These are phyloP conservation scores for Heimioporus retisporus DNA, from an alignment of 1,284 basidiomycete species.

Conservation along the genomic window DNA sequence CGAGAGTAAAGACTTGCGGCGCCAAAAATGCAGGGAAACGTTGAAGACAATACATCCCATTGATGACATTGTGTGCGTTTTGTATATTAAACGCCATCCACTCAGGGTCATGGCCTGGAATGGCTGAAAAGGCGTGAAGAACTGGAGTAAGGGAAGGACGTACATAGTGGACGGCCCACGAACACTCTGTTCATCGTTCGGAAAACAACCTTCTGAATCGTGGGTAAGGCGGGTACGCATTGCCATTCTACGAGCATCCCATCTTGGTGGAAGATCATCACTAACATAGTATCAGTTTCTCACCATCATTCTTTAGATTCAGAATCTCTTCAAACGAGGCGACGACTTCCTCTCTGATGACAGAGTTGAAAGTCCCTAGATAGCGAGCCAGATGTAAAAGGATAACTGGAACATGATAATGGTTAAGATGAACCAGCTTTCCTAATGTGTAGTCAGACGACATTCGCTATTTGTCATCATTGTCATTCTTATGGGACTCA, in stretches of 20 bases:
- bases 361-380: slow-evolving; percentile 33
- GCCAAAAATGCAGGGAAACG: slow-evolving; percentile 50
- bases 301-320: slow-evolving; percentile 27
- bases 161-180: slow-evolving; percentile 55
- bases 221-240: slow-evolving; percentile 28
- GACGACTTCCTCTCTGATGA: slow-evolving; percentile 46
- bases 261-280: neutral
- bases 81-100: slow-evolving; percentile 48
- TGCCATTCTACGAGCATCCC: slow-evolving; percentile 41
- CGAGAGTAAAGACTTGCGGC: slow-evolving; percentile 40
- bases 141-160: neutral
- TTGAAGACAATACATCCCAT: slow-evolving; percentile 39
- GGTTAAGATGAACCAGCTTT: slow-evolving; percentile 27
- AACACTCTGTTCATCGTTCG: slow-evolving; percentile 50
- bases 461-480: slow-evolving; percentile 23
- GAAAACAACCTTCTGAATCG: slow-evolving; percentile 40
- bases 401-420: slow-evolving; percentile 41
- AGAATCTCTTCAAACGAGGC: slow-evolving; percentile 39
- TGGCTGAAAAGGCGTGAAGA: neutral
- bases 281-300: neutral
- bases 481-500: neutral
- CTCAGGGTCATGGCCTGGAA: slow-evolving; percentile 51
- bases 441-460: slow-evolving; percentile 43
- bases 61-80: slow-evolving; percentile 45
- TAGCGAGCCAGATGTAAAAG: slow-evolving; percentile 43